Conservation (phyloP, 225 moss, liverwort and hornwort genomes). For the Physcomitrellopsis africana region DNA sequence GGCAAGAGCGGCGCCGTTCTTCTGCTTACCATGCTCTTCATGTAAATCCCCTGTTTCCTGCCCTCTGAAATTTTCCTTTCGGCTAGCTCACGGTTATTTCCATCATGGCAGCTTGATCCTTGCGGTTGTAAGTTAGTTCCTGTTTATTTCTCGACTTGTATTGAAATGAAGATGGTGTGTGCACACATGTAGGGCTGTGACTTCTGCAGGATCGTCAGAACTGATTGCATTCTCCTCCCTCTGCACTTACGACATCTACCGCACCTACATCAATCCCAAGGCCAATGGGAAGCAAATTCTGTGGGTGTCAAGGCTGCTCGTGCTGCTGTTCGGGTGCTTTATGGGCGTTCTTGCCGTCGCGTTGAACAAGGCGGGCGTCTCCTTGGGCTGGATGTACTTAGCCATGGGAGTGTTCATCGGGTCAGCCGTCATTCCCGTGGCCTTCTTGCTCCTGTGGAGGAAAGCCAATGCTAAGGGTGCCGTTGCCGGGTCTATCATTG, state of each 20-base stretch:
- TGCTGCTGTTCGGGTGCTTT: constrained; percentile 69
- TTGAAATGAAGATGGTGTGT: background rate
- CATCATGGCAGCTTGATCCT: background rate
- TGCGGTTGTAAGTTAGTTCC: no score
- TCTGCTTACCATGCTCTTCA: constrained; percentile 97
- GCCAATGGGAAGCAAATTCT: constrained; percentile 80
- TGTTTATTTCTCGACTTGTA: no score
- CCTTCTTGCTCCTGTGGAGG: constrained; percentile 88
- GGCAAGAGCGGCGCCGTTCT: constrained; percentile 88
- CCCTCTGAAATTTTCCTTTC: background rate
- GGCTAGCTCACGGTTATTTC: background rate
- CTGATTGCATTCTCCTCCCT: constrained; percentile 91
- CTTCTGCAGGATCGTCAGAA: constrained; percentile 94
- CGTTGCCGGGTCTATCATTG: constrained; percentile 54
- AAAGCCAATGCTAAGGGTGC: constrained; percentile 83
- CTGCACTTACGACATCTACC: constrained; percentile 90
- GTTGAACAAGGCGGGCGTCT: constrained; percentile 78
- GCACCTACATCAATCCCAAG: constrained; percentile 92
- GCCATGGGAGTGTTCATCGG: constrained; percentile 98
- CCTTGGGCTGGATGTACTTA: constrained; percentile 94
- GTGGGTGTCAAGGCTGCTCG: constrained; percentile 65
- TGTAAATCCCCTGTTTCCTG: constrained; percentile 46
- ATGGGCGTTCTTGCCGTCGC: constrained; percentile 89
- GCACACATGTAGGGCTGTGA: constrained; percentile 75
- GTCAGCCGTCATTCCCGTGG: constrained; percentile 90